A percentile compares a stretch with the other conserved stretches of the same genome.
These are phyloP conservation scores for Papilionanthe hybrid DNA, from an alignment of 116 monocot species.

Conservation along the genomic window DNA sequence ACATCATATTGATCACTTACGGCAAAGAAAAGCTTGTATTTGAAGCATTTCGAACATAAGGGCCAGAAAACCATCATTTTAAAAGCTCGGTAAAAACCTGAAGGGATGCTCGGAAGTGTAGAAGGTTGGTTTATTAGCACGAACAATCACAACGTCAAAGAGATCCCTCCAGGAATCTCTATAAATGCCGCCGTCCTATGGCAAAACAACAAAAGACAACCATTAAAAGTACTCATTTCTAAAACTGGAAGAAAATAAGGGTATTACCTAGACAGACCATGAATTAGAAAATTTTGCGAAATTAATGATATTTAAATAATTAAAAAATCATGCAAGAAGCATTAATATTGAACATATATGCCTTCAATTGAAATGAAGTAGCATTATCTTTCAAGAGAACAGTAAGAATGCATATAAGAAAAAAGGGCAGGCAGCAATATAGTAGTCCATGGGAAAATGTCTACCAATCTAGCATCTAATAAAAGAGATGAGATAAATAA, in stretches of 20 bases:
- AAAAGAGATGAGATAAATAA: background rate
- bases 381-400: background rate
- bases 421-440: too few species aligned
- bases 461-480: too few species aligned
- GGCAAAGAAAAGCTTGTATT: background rate
- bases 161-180: conserved; percentile 86
- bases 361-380: background rate
- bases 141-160: conserved; percentile 98
- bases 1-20: too few species aligned
- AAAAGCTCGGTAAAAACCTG: conserved; percentile 35
- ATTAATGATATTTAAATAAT: background rate
- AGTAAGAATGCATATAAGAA: background rate
- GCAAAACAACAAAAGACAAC: background rate
- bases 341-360: background rate
- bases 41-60: conserved; percentile 5
- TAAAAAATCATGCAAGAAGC: background rate
- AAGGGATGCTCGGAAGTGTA: conserved; percentile 96
- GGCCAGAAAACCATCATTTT: background rate
- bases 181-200: conserved; percentile 41
- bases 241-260: background rate
- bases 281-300: background rate
- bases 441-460: too few species aligned
- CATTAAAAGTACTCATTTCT: background rate
- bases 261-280: background rate
- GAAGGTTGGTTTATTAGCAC: conserved; percentile 91